phyloP scores from a whole-genome alignment of 1,139 yeast species.

The Pichia sp. region DNA sequence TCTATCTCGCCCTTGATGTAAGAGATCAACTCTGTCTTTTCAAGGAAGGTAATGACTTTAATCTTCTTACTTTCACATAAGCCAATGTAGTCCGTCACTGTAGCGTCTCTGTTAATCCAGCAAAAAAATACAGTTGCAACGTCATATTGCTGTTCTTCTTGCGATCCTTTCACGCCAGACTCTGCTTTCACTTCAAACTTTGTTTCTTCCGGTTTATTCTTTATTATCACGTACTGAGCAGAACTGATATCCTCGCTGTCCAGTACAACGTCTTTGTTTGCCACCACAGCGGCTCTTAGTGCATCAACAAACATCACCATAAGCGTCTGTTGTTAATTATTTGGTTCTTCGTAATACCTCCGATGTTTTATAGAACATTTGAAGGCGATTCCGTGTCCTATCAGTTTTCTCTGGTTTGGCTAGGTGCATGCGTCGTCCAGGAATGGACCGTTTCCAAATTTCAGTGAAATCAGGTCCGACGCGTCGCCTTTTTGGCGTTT shows the following conservation, averaged over 20 bases:
- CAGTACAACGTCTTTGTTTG: not conserved
- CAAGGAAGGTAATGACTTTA: slow-evolving; percentile 72
- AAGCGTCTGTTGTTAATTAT: too few relatives aligned
- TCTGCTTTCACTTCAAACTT: slow-evolving; percentile 31
- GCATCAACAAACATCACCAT: not conserved
- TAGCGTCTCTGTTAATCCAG: slow-evolving; percentile 64
- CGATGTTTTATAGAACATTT: too few relatives aligned
- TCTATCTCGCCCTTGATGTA: slow-evolving; percentile 71
- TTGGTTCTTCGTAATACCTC: too few relatives aligned
- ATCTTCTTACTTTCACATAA: slow-evolving; percentile 61
- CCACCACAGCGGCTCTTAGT: slow-evolving; percentile 23
- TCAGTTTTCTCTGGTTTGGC: too few relatives aligned
- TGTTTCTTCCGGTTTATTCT: too few relatives aligned
- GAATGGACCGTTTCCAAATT: too few relatives aligned
- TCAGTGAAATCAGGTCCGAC: too few relatives aligned
- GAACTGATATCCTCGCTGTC: not conserved
- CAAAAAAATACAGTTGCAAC: slow-evolving; percentile 53
- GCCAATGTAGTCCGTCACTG: slow-evolving; percentile 76
- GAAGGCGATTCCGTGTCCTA: too few relatives aligned
- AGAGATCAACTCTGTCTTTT: slow-evolving; percentile 74
- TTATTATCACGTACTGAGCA: not conserved
- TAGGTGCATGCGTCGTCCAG: too few relatives aligned
- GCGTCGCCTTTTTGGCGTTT: too few relatives aligned
- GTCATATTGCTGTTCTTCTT: slow-evolving; percentile 23
- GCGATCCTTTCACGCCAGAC: slow-evolving; percentile 41